Evolutionary conservation across 2,329 filamentous ascomycete species (phyloP).

Genomic region (Pseudomassariella vexata): DNA sequence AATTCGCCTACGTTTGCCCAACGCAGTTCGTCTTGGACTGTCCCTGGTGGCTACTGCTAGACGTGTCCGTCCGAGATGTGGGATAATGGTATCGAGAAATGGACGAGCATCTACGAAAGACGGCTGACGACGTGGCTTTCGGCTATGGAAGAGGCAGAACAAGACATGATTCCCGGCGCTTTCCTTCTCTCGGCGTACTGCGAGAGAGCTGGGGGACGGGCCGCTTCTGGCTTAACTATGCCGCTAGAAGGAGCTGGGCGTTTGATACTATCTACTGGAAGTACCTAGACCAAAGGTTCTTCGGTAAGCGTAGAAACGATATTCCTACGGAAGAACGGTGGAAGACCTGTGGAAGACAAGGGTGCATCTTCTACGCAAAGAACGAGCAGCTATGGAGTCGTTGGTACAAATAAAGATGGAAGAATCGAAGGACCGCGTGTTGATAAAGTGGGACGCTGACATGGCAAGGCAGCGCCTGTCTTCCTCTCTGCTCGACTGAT

Average conservation of each 20-base stretch:
- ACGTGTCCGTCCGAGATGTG: slow-evolving; percentile 25
- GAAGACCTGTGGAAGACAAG: slow-evolving; percentile 24
- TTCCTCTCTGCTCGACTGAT: slow-evolving; percentile 9
- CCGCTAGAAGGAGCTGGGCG: slow-evolving; percentile 28
- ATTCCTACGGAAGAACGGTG: slow-evolving; percentile 14
- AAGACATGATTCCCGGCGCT: slow-evolving; percentile 6
- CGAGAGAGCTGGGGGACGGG: slow-evolving; percentile 28
- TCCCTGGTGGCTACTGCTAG: slow-evolving; percentile 33
- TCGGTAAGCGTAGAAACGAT: slow-evolving; percentile 17
- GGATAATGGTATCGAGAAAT: slow-evolving; percentile 21
- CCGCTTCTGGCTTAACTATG: slow-evolving; percentile 28
- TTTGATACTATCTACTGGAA: slow-evolving; percentile 33
- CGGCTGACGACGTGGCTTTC: slow-evolving; percentile 26
- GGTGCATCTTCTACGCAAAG: slow-evolving; percentile 19
- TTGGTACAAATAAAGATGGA: slow-evolving; percentile 26
- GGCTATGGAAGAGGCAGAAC: slow-evolving; percentile 25
- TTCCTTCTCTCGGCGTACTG: slow-evolving; percentile 25
- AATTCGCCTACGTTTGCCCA: slow-evolving; percentile 29
- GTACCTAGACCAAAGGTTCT: slow-evolving; percentile 27
- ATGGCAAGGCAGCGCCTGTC: slow-evolving; percentile 13
- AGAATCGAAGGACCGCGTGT: slow-evolving; percentile 15
- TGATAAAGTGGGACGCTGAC: slow-evolving; percentile 19
- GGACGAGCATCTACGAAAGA: slow-evolving; percentile 23
- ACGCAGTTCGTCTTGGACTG: slow-evolving; percentile 26
- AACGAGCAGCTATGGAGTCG: slow-evolving; percentile 20